Evolutionary conservation across 805 yeast species (phyloP), one percentile per base, ranked within the genome.

Genomic region (Kuraishia cidri): DNA sequence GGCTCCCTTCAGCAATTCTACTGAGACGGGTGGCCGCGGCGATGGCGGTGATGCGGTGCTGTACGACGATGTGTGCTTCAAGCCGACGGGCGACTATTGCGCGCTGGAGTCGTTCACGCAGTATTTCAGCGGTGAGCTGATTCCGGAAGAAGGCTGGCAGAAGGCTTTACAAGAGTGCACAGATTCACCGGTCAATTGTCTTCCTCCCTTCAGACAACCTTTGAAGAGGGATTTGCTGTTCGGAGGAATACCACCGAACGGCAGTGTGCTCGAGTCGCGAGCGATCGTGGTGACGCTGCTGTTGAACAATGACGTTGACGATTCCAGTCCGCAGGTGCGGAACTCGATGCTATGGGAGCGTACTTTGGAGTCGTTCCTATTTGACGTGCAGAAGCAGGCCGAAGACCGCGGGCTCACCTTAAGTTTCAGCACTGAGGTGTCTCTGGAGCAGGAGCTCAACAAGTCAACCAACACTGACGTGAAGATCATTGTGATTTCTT

Each of bases 131-230:
- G 94, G 92, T 1, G 69, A 72, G 21, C 54, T 80, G 4, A 51
- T 79, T 4, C 65, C 70, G 6, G 71, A 72, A 24, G 45, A 43
- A 1, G 58, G 59, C 15, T 90, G 95, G 95, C 49, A 62, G 26
- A 40, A 47, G 2, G 60, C 69, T 33, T 48, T 90, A 8, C 46
- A 62, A 33, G 48, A 56, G 3, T 90, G 98, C 50, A 67, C 92
- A 0, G 62, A 68, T 13, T 72, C 85, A 1, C 97, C 97, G 0
- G 97, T 90, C 2, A 79, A 73, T 40, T 90, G 98, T 50, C 59
- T 90, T 25, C 97, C 98, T 1, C 57, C 78, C 0, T 90, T 88
- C 56, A 95, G 85, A 47, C 97, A 87, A 51, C 97, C 97, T 0
- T 61, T 90, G 40, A 80, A 77, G 43, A 72, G 75, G 18, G 73